Base-by-base conservation (phyloP, 116 monocot species). In the Thalassia testudinum region DNA sequence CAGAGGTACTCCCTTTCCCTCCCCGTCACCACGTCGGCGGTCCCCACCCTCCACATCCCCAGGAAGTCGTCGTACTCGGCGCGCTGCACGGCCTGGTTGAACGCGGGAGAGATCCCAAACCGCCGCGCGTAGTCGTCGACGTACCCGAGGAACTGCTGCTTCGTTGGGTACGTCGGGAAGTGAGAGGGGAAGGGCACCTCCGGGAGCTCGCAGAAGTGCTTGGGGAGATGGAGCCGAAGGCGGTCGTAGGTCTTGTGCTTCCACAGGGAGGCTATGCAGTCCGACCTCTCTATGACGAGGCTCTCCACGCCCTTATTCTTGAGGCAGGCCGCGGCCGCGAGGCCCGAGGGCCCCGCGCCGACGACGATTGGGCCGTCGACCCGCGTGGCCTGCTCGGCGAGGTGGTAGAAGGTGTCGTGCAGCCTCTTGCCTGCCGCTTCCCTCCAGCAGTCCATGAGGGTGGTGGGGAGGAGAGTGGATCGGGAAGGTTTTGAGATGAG, bases 201-300 rank as follows among this genome's bases (percentile, higher is more conserved):
- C 1, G 88, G 88, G 10, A 88, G 74, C 66, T 88, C 69, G 57
- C 88, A 83, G 72, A 79, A 77, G 18, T 62, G 47, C 66, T 74
- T 88, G 17, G 87, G 82, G 49, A 87, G 82, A 53, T 87, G 87
- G 49, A 87, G 87, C 38, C 58, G 52, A 27, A 87, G 83, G 24
- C 88, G 73, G 62, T 88, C 83, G 53, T 88, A 88, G 23, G 79
- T 72, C 48, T 52, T 75, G 24, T 70, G 71, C 62, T 77, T 72
- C 88, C 88, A 88, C 18, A 83, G 71, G 7, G 88, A 88, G 24
- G 88, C 88, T 47, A 88, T 67, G 71, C 88, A 88, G 52, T 70
- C 43, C 25, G 73, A 61, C 20, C 88, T 67, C 64, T 88, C 88
- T 6, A 88, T 68, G 43, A 83, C 37, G 21, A 83, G 8, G 65